phyloP scores from a whole-genome alignment of 495 filamentous ascomycete genomes.

The Tirmania nivea region DNA sequence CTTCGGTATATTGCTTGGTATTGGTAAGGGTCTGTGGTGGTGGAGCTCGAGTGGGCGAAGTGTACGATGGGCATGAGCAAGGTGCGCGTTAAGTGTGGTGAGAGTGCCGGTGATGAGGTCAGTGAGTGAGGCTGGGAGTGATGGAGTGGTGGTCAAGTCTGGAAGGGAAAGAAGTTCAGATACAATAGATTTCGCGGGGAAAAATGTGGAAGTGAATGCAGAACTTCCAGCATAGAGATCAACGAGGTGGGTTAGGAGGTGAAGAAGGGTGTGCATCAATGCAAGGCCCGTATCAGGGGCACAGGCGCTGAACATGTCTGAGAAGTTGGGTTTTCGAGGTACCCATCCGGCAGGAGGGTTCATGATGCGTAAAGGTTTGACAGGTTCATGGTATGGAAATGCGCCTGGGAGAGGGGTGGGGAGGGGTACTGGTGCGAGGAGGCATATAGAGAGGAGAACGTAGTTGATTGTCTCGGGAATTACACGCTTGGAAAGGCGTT shows the following conservation, averaged over 20 bases:
- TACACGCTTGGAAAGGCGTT: slow-evolving; percentile 58
- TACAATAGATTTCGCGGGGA: slow-evolving; percentile 34
- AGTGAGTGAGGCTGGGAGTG: neutral
- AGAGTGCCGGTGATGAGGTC: slow-evolving; percentile 19
- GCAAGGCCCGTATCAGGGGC: slow-evolving; percentile 18
- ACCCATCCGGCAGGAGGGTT: slow-evolving; percentile 14
- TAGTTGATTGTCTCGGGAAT: slow-evolving; percentile 76
- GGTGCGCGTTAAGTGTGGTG: slow-evolving; percentile 26
- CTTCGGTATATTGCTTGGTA: slow-evolving; percentile 75
- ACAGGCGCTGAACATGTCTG: slow-evolving; percentile 27
- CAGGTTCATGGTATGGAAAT: slow-evolving; percentile 41
- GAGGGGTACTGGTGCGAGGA: slow-evolving; percentile 35
- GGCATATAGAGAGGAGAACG: slow-evolving; percentile 49
- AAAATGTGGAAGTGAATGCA: slow-evolving; percentile 56
- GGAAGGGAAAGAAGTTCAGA: slow-evolving; percentile 25
- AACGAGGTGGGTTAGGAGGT: slow-evolving; percentile 36
- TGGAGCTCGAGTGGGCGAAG: slow-evolving; percentile 72
- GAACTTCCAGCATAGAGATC: slow-evolving; percentile 41
- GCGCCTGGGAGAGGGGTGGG: slow-evolving; percentile 23
- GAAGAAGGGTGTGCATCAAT: slow-evolving; percentile 33
- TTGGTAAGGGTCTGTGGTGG: slow-evolving; percentile 68
- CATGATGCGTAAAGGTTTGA: slow-evolving; percentile 31
- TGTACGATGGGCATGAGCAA: slow-evolving; percentile 33
- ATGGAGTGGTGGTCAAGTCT: slow-evolving; percentile 13
- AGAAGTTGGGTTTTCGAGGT: slow-evolving; percentile 26